Evolutionary conservation across 1,139 yeast genomes (phyloP).

Genomic region (Starmera stellimalicola): DNA sequence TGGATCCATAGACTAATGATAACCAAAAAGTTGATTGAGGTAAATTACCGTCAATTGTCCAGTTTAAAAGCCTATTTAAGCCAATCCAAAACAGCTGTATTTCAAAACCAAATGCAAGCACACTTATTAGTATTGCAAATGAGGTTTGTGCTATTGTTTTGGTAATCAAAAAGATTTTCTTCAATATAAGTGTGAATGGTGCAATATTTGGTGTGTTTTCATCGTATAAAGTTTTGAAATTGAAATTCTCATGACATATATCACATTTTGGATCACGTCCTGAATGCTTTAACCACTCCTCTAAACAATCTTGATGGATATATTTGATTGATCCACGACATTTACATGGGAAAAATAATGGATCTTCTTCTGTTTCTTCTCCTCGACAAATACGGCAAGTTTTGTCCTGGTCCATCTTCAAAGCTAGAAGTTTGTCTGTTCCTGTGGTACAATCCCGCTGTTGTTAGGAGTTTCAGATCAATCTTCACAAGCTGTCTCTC

Average conservation of each 20-base stretch:
- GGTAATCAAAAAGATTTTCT: too few relatives aligned
- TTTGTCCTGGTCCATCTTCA: constrained; percentile 30
- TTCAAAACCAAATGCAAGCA: constrained; percentile 34
- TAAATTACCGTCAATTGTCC: constrained; percentile 42
- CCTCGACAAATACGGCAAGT: constrained; percentile 92
- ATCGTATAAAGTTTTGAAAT: constrained; percentile 62
- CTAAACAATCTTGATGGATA: constrained; percentile 85
- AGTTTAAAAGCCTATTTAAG: constrained; percentile 41
- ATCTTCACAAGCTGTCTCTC: too few relatives aligned
- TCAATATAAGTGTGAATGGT: constrained; percentile 41
- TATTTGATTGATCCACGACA: constrained; percentile 91
- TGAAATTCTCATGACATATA: constrained; percentile 74
- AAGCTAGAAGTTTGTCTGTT: too few relatives aligned
- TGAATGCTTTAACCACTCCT: constrained; percentile 65
- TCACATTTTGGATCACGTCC: constrained; percentile 60
- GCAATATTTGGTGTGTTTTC: constrained; percentile 59
- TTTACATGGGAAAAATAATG: constrained; percentile 84
- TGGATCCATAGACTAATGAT: constrained; percentile 14
- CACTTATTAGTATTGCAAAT: constrained; percentile 25
- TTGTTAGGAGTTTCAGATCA: too few relatives aligned
- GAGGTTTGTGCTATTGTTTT: too few relatives aligned
- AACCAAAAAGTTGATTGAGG: constrained; percentile 32
- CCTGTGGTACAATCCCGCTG: too few relatives aligned
- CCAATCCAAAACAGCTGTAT: constrained; percentile 52
- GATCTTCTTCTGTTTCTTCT: constrained; percentile 72